Conservation (phyloP, 257 asterid species). For the Paulownia fortunei region DNA sequence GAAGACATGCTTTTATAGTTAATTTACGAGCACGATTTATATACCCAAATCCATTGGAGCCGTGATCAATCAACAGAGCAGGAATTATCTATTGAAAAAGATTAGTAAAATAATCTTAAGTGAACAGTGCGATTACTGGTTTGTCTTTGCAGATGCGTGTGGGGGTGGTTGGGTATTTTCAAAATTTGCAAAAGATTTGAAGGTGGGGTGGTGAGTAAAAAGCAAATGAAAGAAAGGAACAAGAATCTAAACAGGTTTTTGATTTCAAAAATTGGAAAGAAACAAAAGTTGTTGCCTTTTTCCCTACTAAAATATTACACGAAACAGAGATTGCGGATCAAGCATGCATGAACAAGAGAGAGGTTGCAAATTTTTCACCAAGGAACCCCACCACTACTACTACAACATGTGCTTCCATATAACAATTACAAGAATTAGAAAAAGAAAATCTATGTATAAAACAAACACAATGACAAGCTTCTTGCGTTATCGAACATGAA, state of each 20-base stretch:
- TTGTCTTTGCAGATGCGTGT: conserved; percentile 40
- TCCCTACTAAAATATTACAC: conserved; percentile 24
- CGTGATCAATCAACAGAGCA: background rate
- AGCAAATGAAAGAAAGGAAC: conserved; percentile 28
- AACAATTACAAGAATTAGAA: background rate
- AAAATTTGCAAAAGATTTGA: conserved; percentile 23
- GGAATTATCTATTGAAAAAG: background rate
- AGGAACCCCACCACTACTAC: conserved; percentile 25
- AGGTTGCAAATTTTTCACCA: conserved; percentile 27
- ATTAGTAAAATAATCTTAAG: conserved; percentile 1
- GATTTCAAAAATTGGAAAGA: conserved; percentile 37
- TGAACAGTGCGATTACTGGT: background rate
- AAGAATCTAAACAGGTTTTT: conserved; percentile 39
- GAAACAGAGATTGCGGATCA: conserved; percentile 44
- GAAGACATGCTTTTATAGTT: too few species aligned
- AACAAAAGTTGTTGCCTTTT: conserved; percentile 40
- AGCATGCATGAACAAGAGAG: conserved; percentile 33
- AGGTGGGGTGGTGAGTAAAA: conserved; percentile 31
- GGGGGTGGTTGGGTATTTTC: conserved; percentile 41
- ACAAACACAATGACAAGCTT: background rate
- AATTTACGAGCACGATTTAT: too few species aligned
- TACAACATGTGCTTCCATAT: conserved; percentile 41
- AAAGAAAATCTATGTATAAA: too few species aligned
- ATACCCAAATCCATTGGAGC: background rate
- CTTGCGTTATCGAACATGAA: conserved; percentile 22